Evolutionary conservation across 306 rosid species (phyloP), one percentile per base, ranked within the genome.

Genomic region (Gastrolobium bilobum): DNA sequence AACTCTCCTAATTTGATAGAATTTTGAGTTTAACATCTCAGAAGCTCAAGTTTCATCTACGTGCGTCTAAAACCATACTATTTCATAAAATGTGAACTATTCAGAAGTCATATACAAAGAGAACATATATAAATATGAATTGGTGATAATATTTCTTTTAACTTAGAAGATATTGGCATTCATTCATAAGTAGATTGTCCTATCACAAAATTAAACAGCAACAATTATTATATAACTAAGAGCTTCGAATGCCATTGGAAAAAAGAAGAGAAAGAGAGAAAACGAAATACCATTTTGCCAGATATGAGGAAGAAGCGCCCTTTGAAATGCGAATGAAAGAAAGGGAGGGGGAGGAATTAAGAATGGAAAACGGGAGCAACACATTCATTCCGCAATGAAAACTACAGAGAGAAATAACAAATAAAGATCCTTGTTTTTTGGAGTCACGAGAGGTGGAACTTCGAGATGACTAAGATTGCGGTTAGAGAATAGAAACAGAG

Each of bases 361-460:
- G 89, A 87, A 76, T 83, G 86, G 61, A 68, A 86, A 50, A 29
- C 67, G 75, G 86, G 80, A 75, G 87, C 79, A 80, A 73, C 10
- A 69, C 75, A 73, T 20, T 0, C 26, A 20, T 20, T 20, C 26
- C 42, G 65, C 63, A 82, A 65, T 79, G 84, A 68, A 76, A 86
- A 67, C 31, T 59, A 50, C 57, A 73, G 73, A 50, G 51, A 65
- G 62, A 82, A 78, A 77, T 75, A 82, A 80, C 66, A 66, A 77
- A 76, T 86, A 79, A 64, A 54, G 94, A 91, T 93, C 92, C 97
- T 88, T 80, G 66, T 65, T 93, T 88, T 65, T 79, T 72, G 96
- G 91, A 80, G 86, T 10, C 71, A 51, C 73, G 71, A 81, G 86
- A 86, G 88, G 94, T 82, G 78, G 74, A 82, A 75, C 74, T 85